phyloP scores from a whole-genome alignment of 306 rosid species.

The Astragalus glycyphyllos region DNA sequence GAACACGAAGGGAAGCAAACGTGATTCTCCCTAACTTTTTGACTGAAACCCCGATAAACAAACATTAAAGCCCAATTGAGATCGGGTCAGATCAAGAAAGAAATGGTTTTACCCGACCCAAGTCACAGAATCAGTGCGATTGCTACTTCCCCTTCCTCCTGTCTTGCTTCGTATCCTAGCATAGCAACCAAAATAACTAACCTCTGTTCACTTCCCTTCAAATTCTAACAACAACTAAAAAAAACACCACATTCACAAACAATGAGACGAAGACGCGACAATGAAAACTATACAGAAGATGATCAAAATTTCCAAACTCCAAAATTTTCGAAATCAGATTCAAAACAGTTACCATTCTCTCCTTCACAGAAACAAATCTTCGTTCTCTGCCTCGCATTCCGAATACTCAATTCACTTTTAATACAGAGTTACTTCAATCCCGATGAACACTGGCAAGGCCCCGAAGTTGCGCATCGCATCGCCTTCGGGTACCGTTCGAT shows the following conservation, averaged over 20 bases:
- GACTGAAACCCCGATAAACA: too few species aligned
- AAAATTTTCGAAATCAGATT: conserved; percentile 37
- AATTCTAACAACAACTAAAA: neutral
- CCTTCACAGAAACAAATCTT: conserved; percentile 53
- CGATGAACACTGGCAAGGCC: conserved; percentile 98
- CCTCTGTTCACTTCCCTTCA: neutral
- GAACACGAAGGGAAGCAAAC: too few species aligned
- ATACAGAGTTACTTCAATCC: conserved; percentile 92
- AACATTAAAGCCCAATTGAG: neutral
- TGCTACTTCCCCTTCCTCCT: neutral
- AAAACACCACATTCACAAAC: conserved; percentile 3
- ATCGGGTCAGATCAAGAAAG: neutral
- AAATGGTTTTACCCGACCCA: neutral
- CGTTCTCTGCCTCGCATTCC: conserved; percentile 69
- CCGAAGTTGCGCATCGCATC: conserved; percentile 89
- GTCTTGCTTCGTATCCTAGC: neutral
- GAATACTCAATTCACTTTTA: conserved; percentile 70
- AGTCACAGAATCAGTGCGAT: neutral
- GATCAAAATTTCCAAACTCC: conserved; percentile 14
- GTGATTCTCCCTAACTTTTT: too few species aligned
- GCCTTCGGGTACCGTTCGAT: conserved; percentile 63
- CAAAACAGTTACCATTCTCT: neutral
- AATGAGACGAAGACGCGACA: conserved; percentile 64
- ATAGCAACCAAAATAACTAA: neutral
- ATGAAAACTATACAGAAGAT: neutral